Evolutionary conservation across 1,284 basidiomycete genomes (phyloP).

Genomic region (Blastosporella zonata): DNA sequence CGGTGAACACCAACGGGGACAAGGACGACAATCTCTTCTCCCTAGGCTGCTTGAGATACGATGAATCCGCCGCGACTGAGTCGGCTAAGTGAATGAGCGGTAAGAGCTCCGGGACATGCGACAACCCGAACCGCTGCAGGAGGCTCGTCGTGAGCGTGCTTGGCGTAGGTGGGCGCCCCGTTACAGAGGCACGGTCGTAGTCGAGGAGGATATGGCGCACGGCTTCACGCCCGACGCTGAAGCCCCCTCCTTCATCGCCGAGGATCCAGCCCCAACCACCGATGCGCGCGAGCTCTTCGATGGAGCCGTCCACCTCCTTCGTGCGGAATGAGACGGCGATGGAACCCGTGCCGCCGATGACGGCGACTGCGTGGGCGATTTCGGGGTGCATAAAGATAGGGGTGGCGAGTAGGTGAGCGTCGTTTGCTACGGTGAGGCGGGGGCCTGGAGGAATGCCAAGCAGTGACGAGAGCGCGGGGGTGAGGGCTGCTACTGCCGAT

Average conservation of each 20-base stretch:
- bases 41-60: conserved; percentile 42
- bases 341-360: conserved; percentile 72
- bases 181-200: conserved; percentile 52
- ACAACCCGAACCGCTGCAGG: conserved; percentile 53
- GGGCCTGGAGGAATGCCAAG: conserved; percentile 53
- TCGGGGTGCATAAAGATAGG: conserved; percentile 59
- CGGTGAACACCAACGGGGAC: conserved; percentile 67
- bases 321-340: conserved; percentile 63
- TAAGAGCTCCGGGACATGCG: conserved; percentile 59
- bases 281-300: conserved; percentile 62
- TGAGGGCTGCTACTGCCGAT: conserved; percentile 51
- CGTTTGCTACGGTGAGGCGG: conserved; percentile 63
- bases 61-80: conserved; percentile 27
- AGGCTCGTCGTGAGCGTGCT: conserved; percentile 43
- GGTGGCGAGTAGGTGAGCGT: conserved; percentile 71
- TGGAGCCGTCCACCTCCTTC: conserved; percentile 22
- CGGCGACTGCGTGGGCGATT: conserved; percentile 58
- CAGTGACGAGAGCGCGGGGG: conserved; percentile 49
- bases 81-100: conserved; percentile 59
- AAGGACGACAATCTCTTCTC: conserved; percentile 75
- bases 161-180: conserved; percentile 27
- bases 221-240: conserved; percentile 69
- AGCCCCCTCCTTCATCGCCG: conserved; percentile 79
- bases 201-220: conserved; percentile 61
- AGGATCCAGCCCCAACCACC: conserved; percentile 85